Evolutionary conservation across 495 filamentous ascomycete genomes (phyloP).

Genomic region (Talaromyces borbonicus): DNA sequence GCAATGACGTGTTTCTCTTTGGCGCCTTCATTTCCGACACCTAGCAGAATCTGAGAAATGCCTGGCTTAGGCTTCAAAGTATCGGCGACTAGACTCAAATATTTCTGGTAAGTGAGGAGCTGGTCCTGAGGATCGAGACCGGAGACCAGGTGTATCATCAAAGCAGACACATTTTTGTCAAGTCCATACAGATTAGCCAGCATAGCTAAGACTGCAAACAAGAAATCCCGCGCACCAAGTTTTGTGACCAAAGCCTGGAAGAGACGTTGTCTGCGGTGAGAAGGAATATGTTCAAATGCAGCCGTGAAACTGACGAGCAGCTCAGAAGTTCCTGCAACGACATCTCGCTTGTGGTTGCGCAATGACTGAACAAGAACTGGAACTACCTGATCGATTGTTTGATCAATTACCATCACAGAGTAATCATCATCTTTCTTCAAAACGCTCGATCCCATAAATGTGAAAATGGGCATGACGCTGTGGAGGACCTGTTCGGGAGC

Average conservation of each 20-base stretch:
- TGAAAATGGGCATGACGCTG: constrained; percentile 98
- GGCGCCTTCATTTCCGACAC: constrained; percentile 49
- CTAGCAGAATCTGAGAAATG: constrained; percentile 59
- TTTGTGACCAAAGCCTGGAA: constrained; percentile 73
- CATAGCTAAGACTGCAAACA: constrained; percentile 37
- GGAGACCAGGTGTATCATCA: constrained; percentile 33
- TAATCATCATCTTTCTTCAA: constrained; percentile 89
- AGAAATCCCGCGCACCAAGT: constrained; percentile 70
- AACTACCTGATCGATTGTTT: constrained; percentile 81
- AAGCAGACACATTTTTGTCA: constrained; percentile 33
- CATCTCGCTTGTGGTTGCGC: constrained; percentile 63
- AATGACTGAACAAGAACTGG: constrained; percentile 83
- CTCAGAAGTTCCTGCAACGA: constrained; percentile 71
- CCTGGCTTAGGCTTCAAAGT: constrained; percentile 58
- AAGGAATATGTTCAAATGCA: constrained; percentile 89
- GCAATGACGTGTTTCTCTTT: constrained; percentile 51
- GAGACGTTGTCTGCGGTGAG: constrained; percentile 66
- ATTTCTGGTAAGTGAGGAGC: constrained; percentile 57
- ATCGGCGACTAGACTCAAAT: constrained; percentile 62
- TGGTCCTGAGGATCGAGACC: constrained; percentile 55
- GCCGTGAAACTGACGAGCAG: constrained; percentile 84
- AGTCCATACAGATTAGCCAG: constrained; percentile 36
- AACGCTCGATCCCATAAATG: constrained; percentile 86
- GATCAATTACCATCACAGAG: constrained; percentile 79
- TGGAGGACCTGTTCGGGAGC: constrained; percentile 84